These are phyloP conservation scores for Chenopodium formosanum DNA, from an alignment of 148 eudicot genomes.

Conservation along the genomic window DNA sequence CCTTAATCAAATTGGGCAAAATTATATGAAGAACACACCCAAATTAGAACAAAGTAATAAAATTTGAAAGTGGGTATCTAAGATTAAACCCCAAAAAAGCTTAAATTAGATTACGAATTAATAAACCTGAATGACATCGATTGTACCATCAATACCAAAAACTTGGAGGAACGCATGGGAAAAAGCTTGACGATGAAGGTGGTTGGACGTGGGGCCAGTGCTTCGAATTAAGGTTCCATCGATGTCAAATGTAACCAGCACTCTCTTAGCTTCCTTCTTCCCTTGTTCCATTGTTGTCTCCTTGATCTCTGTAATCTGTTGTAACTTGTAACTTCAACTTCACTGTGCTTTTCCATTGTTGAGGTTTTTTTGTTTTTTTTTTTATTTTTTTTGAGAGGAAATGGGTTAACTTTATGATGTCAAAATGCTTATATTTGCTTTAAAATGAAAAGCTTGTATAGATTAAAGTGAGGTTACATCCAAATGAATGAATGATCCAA, in stretches of 20 bases:
- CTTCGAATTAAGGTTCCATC: slow-evolving; percentile 22
- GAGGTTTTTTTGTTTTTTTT: no score
- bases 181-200: slow-evolving; percentile 21
- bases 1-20: neutral
- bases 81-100: neutral
- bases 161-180: slow-evolving; percentile 22
- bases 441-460: no score
- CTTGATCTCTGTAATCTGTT: no score
- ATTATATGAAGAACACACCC: neutral
- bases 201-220: slow-evolving; percentile 15
- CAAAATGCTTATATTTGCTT: no score
- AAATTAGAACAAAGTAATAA: neutral
- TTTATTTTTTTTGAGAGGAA: no score
- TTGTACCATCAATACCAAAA: slow-evolving; percentile 17
- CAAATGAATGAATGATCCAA: no score
- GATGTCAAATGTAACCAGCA: slow-evolving; percentile 21
- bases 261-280: slow-evolving; percentile 10
- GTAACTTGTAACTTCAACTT: no score
- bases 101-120: neutral
- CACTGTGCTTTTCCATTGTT: no score
- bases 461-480: no score
- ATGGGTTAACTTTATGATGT: no score
- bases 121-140: slow-evolving; percentile 14
- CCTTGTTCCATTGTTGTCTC: slow-evolving; percentile 15
- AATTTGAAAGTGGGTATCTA: neutral